Percentiles rank a stretch among this genome's conserved stretches.
Evolutionary conservation across 495 filamentous ascomycete genomes (phyloP).

Genomic region (Viridothelium virens): DNA sequence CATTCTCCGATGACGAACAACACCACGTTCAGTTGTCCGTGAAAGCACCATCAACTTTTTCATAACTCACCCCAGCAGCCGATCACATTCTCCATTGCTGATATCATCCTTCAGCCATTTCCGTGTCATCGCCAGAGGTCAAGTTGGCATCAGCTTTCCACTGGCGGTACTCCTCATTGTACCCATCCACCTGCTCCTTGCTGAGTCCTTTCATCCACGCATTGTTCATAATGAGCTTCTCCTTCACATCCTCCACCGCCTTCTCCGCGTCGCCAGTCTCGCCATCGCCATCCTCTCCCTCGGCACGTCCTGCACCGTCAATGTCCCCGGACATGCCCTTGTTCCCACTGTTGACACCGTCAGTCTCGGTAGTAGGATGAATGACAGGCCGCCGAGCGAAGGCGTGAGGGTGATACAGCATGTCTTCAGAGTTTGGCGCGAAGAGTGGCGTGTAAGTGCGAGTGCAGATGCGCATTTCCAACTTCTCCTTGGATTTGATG

Average conservation of each 20-base stretch:
- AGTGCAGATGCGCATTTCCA: constrained; percentile 70
- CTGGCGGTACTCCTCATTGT: constrained; percentile 50
- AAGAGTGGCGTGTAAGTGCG: constrained; percentile 77
- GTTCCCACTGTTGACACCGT: not conserved
- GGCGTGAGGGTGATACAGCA: constrained; percentile 40
- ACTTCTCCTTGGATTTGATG: constrained; percentile 53
- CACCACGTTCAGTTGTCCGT: not conserved
- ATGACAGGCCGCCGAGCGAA: not conserved
- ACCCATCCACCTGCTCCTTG: constrained; percentile 62
- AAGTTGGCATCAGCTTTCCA: not conserved
- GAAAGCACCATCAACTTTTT: not conserved
- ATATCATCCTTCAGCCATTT: constrained; percentile 10
- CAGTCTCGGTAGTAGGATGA: constrained; percentile 1
- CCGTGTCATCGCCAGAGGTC: not conserved
- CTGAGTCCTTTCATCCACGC: constrained; percentile 65
- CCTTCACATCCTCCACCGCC: constrained; percentile 52
- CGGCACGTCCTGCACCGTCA: constrained; percentile 14
- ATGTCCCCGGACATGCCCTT: constrained; percentile 15
- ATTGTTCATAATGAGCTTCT: constrained; percentile 68
- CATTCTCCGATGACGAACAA: no score
- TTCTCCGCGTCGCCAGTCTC: constrained; percentile 42
- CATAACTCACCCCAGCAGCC: not conserved
- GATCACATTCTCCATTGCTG: not conserved
- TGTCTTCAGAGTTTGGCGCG: constrained; percentile 58
- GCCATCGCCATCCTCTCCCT: constrained; percentile 22